Evolutionary conservation across 1,139 yeast genomes (phyloP).

Genomic region (Suhomyces wounanorum): DNA sequence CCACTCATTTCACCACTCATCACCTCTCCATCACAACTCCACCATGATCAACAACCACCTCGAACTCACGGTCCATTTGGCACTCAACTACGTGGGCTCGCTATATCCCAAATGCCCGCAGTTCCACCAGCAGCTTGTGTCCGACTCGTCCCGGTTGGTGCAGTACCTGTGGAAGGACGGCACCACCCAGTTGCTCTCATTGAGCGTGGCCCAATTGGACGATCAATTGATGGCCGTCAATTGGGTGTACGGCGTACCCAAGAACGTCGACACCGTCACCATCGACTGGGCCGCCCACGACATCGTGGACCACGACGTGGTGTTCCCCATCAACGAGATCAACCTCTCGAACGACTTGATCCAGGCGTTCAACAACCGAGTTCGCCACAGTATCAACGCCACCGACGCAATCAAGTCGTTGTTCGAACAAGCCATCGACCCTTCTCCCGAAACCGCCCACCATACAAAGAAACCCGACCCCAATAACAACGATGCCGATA

Average conservation of each 20-base stretch:
- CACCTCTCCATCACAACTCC: background rate
- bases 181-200: slow-evolving; percentile 13
- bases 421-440: slow-evolving; percentile 6
- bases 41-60: slow-evolving; percentile 25
- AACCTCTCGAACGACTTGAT: slow-evolving; percentile 28
- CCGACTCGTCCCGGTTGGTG: slow-evolving; percentile 16
- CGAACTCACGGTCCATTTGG: slow-evolving; percentile 29
- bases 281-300: slow-evolving; percentile 25
- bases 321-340: slow-evolving; percentile 31
- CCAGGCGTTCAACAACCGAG: slow-evolving; percentile 22
- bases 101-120: slow-evolving; percentile 12
- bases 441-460: background rate
- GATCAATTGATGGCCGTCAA: slow-evolving; percentile 19
- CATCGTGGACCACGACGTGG: slow-evolving; percentile 18
- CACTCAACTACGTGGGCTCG: slow-evolving; percentile 29
- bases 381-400: slow-evolving; percentile 10
- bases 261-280: slow-evolving; percentile 24
- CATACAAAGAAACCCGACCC: slow-evolving; percentile 10
- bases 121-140: slow-evolving; percentile 6
- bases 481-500: slow-evolving; percentile 11
- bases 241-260: slow-evolving; percentile 15
- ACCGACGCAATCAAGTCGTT: slow-evolving; percentile 10
- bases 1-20: background rate
- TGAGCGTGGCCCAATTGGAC: slow-evolving; percentile 16
- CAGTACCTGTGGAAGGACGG: slow-evolving; percentile 19